Evolutionary conservation across 108 stramenopile species (phyloP).

Genomic region (Cyclotella cryptica): DNA sequence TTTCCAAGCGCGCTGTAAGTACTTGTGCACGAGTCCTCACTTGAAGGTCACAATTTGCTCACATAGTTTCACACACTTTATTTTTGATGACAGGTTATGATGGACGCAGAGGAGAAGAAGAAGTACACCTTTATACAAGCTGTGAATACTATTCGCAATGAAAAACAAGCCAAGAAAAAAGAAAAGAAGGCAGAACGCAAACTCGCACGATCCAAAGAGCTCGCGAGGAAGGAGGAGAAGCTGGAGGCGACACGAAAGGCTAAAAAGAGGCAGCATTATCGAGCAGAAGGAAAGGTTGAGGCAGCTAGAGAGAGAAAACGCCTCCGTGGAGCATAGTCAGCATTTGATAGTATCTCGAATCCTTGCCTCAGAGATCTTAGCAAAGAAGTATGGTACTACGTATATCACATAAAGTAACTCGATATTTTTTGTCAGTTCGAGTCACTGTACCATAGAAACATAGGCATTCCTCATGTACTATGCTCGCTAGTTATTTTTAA

Average conservation of each 20-base stretch:
- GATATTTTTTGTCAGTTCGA: too few relatives aligned
- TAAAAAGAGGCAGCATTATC: conserved; percentile 82
- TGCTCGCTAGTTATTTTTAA: too few relatives aligned
- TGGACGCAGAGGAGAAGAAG: conserved; percentile 83
- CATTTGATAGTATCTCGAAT: too few relatives aligned
- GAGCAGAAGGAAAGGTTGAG: conserved; percentile 81
- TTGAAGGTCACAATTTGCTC: neutral
- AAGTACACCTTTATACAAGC: conserved; percentile 86
- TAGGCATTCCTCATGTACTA: too few relatives aligned
- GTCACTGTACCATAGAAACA: too few relatives aligned
- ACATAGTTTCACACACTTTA: conserved; percentile 1
- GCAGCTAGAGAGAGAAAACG: conserved; percentile 73
- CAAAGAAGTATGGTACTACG: too few relatives aligned
- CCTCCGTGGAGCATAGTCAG: conserved; percentile 22
- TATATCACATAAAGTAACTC: too few relatives aligned
- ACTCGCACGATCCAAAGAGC: conserved; percentile 63
- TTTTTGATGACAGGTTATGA: conserved; percentile 52
- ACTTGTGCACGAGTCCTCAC: neutral
- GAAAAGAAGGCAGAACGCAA: conserved; percentile 70
- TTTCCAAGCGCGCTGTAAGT: conserved; percentile 77
- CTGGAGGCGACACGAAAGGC: conserved; percentile 67
- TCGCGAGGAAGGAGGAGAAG: conserved; percentile 74
- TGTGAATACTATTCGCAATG: conserved; percentile 85
- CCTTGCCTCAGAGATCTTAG: too few relatives aligned
- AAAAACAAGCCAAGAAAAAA: conserved; percentile 78